phyloP scores from a whole-genome alignment of 2,329 filamentous ascomycete species.

The Byssochlamys sp. region DNA sequence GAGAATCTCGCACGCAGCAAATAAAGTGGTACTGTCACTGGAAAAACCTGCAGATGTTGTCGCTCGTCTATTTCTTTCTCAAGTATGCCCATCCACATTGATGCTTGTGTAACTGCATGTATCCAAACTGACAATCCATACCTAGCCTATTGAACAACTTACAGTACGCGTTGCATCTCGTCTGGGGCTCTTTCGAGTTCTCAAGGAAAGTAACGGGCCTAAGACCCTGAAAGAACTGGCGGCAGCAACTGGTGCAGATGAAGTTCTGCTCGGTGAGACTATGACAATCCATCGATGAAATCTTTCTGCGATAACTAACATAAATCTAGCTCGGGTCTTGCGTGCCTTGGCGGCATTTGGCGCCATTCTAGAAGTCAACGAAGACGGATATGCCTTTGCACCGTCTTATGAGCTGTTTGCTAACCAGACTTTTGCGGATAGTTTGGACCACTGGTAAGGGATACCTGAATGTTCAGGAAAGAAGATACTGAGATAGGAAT shows the following conservation, averaged over 20 bases:
- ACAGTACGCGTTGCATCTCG: constrained; percentile 1
- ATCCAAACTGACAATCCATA: background rate
- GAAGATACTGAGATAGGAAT: background rate
- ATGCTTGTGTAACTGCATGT: background rate
- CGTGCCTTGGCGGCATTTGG: background rate
- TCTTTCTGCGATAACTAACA: background rate
- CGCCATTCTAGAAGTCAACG: background rate
- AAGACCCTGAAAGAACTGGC: background rate
- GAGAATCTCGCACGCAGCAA: background rate
- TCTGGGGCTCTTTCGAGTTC: background rate
- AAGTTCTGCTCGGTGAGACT: background rate
- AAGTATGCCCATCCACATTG: background rate
- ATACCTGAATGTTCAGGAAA: background rate
- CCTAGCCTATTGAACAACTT: background rate
- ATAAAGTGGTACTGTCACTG: background rate
- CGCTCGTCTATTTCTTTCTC: constrained; percentile 1
- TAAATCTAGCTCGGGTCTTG: background rate
- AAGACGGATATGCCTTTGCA: background rate
- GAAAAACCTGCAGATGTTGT: background rate
- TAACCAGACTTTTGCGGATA: background rate
- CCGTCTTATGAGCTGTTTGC: background rate
- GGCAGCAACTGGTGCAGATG: background rate
- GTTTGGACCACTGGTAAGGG: background rate
- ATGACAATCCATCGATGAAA: background rate
- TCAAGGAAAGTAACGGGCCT: background rate